Conservation (phyloP, 192 early-diverging fungal species). For the Linnemannia exigua region DNA sequence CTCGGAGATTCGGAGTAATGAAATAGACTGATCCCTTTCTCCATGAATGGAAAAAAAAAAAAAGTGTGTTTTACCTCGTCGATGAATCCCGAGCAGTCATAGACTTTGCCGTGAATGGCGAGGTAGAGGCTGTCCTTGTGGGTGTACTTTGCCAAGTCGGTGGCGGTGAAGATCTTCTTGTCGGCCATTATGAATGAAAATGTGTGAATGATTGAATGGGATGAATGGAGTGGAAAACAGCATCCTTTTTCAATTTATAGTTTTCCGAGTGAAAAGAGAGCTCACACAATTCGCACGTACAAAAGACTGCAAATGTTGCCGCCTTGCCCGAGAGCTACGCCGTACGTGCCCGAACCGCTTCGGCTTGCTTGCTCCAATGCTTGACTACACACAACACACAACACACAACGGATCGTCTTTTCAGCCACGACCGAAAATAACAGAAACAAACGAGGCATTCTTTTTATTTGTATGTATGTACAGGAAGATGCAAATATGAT, state of each 20-base stretch:
- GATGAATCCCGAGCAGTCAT: slow-evolving; percentile 80
- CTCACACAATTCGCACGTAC: neutral
- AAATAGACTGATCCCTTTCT: neutral
- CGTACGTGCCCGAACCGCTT: slow-evolving; percentile 1
- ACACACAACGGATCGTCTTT: neutral
- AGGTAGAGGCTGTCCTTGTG: slow-evolving; percentile 84
- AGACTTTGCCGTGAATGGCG: slow-evolving; percentile 83
- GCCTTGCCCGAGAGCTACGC: neutral
- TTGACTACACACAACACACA: too few species aligned
- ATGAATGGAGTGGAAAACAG: slow-evolving; percentile 4
- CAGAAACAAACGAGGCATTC: neutral
- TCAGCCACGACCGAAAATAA: neutral
- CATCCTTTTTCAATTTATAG: neutral
- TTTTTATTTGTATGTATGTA: neutral
- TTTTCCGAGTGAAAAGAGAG: neutral
- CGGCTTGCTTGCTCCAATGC: neutral
- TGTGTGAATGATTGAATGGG: neutral
- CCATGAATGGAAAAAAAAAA: neutral
- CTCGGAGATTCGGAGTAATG: neutral
- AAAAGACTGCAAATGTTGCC: too few species aligned
- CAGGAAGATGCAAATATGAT: neutral
- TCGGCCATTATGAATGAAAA: slow-evolving; percentile 55
- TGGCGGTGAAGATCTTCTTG: slow-evolving; percentile 66
- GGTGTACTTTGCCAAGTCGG: slow-evolving; percentile 81
- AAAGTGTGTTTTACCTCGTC: slow-evolving; percentile 76